These are phyloP conservation scores for Decorospora gaudefroyi DNA, from an alignment of 2,329 filamentous ascomycete species.

Conservation along the genomic window DNA sequence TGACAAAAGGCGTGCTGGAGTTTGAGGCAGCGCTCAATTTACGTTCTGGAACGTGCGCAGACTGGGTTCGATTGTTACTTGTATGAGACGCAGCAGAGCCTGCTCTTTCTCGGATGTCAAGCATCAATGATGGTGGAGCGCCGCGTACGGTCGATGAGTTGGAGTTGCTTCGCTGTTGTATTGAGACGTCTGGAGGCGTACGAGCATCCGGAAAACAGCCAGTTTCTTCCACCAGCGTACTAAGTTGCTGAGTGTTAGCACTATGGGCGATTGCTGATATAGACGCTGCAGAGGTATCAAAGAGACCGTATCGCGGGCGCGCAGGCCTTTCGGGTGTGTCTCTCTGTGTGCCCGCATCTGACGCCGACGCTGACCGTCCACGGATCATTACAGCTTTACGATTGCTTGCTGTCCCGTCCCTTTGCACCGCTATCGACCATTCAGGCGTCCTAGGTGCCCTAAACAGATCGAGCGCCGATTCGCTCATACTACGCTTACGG, in stretches of 20 bases:
- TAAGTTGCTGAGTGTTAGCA: constrained; percentile 24
- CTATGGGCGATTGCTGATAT: neutral
- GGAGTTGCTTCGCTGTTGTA: neutral
- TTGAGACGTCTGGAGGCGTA: neutral
- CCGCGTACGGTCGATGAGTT: constrained; percentile 3
- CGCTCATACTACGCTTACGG: constrained; percentile 33
- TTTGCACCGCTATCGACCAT: constrained; percentile 3
- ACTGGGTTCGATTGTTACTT: constrained; percentile 5
- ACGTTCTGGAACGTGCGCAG: constrained; percentile 17
- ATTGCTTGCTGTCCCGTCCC: neutral
- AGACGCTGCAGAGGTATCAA: constrained; percentile 19
- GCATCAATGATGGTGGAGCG: neutral
- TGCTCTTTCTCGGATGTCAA: constrained; percentile 7
- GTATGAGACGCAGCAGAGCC: constrained; percentile 22
- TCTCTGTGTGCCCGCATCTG: too few relatives aligned
- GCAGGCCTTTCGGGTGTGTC: constrained; percentile 37
- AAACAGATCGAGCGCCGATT: constrained; percentile 30
- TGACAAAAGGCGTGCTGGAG: constrained; percentile 35
- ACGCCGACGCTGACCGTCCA: constrained; percentile 20
- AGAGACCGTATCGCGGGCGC: constrained; percentile 30
- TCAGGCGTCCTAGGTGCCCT: constrained; percentile 17
- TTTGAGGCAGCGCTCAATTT: constrained; percentile 26
- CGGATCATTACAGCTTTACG: constrained; percentile 2
- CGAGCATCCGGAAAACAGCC: neutral
- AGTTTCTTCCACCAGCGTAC: constrained; percentile 17